Evolutionary conservation across 768 basidiomycete species (phyloP), one percentile per base, ranked within the genome.

Genomic region (Suillus plorans): DNA sequence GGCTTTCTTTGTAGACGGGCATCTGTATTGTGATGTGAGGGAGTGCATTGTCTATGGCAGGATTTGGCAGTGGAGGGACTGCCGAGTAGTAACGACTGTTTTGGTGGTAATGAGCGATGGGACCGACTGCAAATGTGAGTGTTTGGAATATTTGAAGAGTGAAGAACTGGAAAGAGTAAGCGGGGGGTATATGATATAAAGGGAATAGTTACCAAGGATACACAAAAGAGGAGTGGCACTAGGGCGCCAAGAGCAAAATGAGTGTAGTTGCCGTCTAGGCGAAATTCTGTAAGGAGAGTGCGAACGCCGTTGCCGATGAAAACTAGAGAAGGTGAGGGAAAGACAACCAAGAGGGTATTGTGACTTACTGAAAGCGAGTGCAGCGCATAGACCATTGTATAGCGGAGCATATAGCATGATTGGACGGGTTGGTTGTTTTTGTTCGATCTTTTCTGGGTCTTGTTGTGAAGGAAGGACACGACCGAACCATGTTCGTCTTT

Each of bases 231-330:
- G 22, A 78, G 64, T 28, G 80, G 85, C 37, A 80, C 61, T 57
- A 80, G 68, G 22, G 75, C 73, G 56, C 80, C 69, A 53, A 88
- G 78, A 31, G 78, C 5, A 36, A 80, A 72, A 83, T 85, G 67
- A 75, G 76, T 60, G 70, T 72, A 69, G 72, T 66, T 81, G 78
- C 74, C 67, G 53, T 87, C 87, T 58, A 86, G 80, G 63, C 78
- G 63, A 67, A 78, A 85, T 70, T 87, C 85, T 25, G 78, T 72
- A 10, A 95, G 66, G 44, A 95, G 72, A 5, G 82, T 85, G 66
- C 85, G 86, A 69, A 89, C 53, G 56, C 86, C 87, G 69, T 85
- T 88, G 0, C 87, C 86, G 14, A 89, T 80, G 70, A 91, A 90
- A 42, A 88, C 85, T 69, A 83, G 76, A 81, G 0, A 44, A 2